Evolutionary conservation across 768 basidiomycete genomes (phyloP).

Genomic region (Rhizopogon vesiculosus): DNA sequence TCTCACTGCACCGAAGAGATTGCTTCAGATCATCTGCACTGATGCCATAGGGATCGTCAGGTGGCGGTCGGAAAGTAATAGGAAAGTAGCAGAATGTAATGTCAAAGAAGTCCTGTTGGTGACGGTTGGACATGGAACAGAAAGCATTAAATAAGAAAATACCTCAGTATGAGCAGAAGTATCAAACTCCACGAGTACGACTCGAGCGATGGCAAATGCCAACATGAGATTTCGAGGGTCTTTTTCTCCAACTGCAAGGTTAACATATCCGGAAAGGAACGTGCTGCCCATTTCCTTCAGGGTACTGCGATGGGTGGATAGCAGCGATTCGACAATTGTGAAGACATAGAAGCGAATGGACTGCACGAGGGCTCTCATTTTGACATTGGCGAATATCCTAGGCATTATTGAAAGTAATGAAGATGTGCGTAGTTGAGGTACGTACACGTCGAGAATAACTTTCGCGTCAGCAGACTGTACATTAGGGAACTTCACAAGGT

Average conservation of each 20-base stretch:
- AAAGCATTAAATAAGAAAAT: slow-evolving; percentile 2
- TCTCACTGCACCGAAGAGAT: slow-evolving; percentile 52
- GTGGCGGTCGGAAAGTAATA: slow-evolving; percentile 92
- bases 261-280: slow-evolving; percentile 74
- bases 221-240: slow-evolving; percentile 92
- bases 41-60: slow-evolving; percentile 91
- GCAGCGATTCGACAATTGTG: slow-evolving; percentile 69
- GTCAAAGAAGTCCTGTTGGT: slow-evolving; percentile 79
- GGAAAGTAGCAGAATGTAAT: slow-evolving; percentile 98
- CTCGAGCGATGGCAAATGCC: slow-evolving; percentile 84
- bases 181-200: slow-evolving; percentile 86
- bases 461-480: slow-evolving; percentile 64
- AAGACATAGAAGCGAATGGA: slow-evolving; percentile 79
- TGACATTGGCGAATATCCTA: slow-evolving; percentile 75
- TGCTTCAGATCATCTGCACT: slow-evolving; percentile 79
- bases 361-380: slow-evolving; percentile 79
- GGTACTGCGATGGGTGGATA: slow-evolving; percentile 34
- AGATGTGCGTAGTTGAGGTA: slow-evolving; percentile 9
- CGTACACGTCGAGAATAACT: slow-evolving; percentile 58
- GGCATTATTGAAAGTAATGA: neutral
- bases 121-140: neutral
- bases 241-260: slow-evolving; percentile 91
- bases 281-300: slow-evolving; percentile 66
- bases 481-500: slow-evolving; percentile 56
- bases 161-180: slow-evolving; percentile 75